Evolutionary conservation across 768 basidiomycete species (phyloP), one percentile per base, ranked within the genome.

Genomic region (Mycena indigotica): DNA sequence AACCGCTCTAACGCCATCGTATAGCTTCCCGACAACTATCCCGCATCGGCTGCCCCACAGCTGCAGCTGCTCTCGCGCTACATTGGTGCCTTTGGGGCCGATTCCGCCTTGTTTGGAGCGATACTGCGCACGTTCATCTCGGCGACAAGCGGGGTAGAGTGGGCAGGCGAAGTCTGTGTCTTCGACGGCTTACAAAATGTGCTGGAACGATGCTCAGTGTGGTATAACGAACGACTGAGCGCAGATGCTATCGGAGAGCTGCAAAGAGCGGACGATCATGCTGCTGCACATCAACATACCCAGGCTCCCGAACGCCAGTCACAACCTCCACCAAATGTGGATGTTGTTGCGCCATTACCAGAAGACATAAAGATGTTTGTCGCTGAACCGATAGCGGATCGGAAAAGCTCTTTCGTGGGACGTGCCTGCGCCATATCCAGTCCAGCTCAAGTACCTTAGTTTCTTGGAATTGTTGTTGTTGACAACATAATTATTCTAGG

Each of bases 151-250:
- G 91, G 88, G 5, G 81, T 91, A n/a, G 88, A 92, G 61, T 95
- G 89, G 85, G 75, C 77, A 2, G 91, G 86, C 28, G 78, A 77
- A 1, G 86, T 94, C 17, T 93, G 90, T 61, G 88, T 95, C 13
- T 95, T 94, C 66, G 93, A 95, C 61, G 93, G 93, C 12, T 71
- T 95, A 25, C 91, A 93, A 70, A 84, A 77, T 64, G 83, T 90
- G 10, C 70, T 88, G 28, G 91, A 93, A 46, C 75, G 77, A 16
- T 88, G 86, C 60, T 74, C 78, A 23, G 65, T 67, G 35, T 95
- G 93, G 93, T 89, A 91, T 62, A 80, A 81, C 58, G 83, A 86
- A n/a, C 84, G 78, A 17, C 72, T 88, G 24, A 84, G 75, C 64
- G 74, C 71, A 24, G 84, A 84, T 51, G 83, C 77, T 38, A 81